Percentiles rank a stretch among this genome's conserved stretches.
phyloP scores from a whole-genome alignment of 768 basidiomycete genomes.

The Sistotremastrum niveocremeum region DNA sequence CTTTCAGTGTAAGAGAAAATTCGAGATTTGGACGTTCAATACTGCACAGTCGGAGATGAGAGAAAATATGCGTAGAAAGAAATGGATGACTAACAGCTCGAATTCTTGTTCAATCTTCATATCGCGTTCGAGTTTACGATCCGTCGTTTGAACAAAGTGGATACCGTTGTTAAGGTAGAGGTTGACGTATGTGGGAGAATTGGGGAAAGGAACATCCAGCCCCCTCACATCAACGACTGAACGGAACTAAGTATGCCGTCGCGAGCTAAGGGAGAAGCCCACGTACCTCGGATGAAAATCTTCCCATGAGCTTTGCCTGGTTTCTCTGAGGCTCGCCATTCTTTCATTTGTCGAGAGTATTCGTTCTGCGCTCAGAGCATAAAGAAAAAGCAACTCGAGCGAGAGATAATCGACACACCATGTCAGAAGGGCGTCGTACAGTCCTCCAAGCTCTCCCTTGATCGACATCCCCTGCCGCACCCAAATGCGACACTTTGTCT shows the following conservation, averaged over 20 bases:
- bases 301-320: slow-evolving; percentile 77
- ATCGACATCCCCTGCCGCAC: slow-evolving; percentile 71
- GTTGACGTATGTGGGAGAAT: slow-evolving; percentile 57
- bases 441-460: slow-evolving; percentile 73
- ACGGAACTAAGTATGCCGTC: slow-evolving; percentile 3
- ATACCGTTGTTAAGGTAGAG: slow-evolving; percentile 95
- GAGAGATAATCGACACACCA: slow-evolving; percentile 39
- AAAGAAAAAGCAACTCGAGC: slow-evolving; percentile 3
- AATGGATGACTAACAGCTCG: slow-evolving; percentile 50
- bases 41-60: slow-evolving; percentile 22
- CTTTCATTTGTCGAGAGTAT: slow-evolving; percentile 80
- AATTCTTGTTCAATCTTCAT: slow-evolving; percentile 77
- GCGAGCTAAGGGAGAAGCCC: neutral
- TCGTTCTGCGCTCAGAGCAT: slow-evolving; percentile 53
- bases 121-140: slow-evolving; percentile 43
- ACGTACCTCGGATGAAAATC: slow-evolving; percentile 82
- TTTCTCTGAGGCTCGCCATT: slow-evolving; percentile 64
- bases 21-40: slow-evolving; percentile 92
- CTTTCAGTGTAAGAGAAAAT: slow-evolving; percentile 81
- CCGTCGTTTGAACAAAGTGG: slow-evolving; percentile 86
- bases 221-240: slow-evolving; percentile 66
- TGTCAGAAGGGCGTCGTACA: slow-evolving; percentile 83
- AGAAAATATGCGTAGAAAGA: neutral
- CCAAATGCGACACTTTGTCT: slow-evolving; percentile 58
- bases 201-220: slow-evolving; percentile 66